Base-by-base conservation (phyloP, 441 rosid species). In the Eruca vesicaria region DNA sequence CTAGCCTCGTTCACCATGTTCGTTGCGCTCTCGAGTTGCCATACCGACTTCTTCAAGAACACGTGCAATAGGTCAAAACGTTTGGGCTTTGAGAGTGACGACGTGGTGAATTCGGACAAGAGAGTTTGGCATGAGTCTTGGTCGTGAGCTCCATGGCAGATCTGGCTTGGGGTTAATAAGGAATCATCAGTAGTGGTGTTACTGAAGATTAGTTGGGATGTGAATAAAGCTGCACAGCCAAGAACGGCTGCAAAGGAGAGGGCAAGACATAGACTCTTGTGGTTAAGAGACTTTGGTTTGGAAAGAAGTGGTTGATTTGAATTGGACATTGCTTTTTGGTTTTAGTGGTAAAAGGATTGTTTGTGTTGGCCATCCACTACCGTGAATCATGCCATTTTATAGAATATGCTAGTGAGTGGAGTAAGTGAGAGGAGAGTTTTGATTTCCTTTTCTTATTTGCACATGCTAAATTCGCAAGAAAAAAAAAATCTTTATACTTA, bases 91-190 rank as follows among this genome's bases (percentile, higher is more conserved):
- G 57, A 56, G 18, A 80, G 70, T 0, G 80, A 16, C 23, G 60
- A 68, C 32, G 71, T 43, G 11, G 68, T 36, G 66, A 84, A 35
- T 71, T 89, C 84, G 8, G 82, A 74, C 59, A 87, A 76, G 69
- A 85, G 71, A 72, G 71, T 69, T 12, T 78, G 73, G 79, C 97
- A 88, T 45, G 88, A 84, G 26, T 55, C 60, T 33, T 73, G 74
- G 72, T 86, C 86, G 28, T 66, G 71, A 11, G 91, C 79, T 63
- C 76, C 70, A 69, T 81, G 68, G 56, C 92, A 89, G 38, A 84
- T 41, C 66, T 77, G 82, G 58, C 20, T 62, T 0, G 77, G 29
- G 35, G 77, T 72, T 26, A 67, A 7, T 41, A 50, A 38, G 59
- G 43, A 56, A 26, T 20, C 72, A 14, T 38, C 61, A 68, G 45